Percentiles rank a stretch among this genome's conserved stretches.
These are phyloP conservation scores for Coemansia sp. DNA, from an alignment of 192 early-diverging fungal genomes.

Conservation along the genomic window DNA sequence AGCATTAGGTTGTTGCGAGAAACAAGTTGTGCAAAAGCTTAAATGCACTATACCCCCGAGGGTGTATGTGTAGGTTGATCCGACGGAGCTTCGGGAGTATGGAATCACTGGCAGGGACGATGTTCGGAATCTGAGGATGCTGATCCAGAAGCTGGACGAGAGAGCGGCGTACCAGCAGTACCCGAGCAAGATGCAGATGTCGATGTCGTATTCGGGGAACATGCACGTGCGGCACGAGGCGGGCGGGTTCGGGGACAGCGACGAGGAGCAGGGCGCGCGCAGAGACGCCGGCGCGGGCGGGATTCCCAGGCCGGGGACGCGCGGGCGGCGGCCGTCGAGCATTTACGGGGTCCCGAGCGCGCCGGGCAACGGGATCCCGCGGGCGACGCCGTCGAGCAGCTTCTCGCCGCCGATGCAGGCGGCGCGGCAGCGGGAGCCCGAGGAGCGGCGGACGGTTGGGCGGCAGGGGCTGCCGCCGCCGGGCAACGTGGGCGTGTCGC, in stretches of 20 bases:
- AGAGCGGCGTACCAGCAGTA: background rate
- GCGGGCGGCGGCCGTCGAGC: conserved; percentile 27
- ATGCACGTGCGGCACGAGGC: conserved; percentile 10
- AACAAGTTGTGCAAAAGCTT: background rate
- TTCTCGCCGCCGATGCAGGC: conserved; percentile 35
- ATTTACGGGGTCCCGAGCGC: conserved; percentile 25
- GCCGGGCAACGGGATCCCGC: conserved; percentile 24
- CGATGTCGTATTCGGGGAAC: conserved; percentile 4
- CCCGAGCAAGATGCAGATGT: conserved; percentile 1
- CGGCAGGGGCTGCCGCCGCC: conserved; percentile 29
- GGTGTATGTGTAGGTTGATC: conserved; percentile 28
- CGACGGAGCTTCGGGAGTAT: conserved; percentile 16
- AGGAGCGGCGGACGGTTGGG: conserved; percentile 8
- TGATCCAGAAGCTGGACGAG: conserved; percentile 17
- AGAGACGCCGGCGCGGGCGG: conserved; percentile 9
- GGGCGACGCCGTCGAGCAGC: conserved; percentile 11
- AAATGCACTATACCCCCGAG: background rate
- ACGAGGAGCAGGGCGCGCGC: conserved; percentile 16
- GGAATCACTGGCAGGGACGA: conserved; percentile 35
- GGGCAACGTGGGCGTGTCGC: conserved; percentile 11
- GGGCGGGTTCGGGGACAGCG: conserved; percentile 21
- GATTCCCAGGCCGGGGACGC: conserved; percentile 15
- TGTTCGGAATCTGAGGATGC: conserved; percentile 20
- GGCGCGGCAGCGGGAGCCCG: conserved; percentile 1
- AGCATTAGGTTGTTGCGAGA: background rate